Percentiles rank a stretch among this genome's conserved stretches.
Conservation (phyloP, 1,284 basidiomycete species). For the Puccinia brachypodii region DNA sequence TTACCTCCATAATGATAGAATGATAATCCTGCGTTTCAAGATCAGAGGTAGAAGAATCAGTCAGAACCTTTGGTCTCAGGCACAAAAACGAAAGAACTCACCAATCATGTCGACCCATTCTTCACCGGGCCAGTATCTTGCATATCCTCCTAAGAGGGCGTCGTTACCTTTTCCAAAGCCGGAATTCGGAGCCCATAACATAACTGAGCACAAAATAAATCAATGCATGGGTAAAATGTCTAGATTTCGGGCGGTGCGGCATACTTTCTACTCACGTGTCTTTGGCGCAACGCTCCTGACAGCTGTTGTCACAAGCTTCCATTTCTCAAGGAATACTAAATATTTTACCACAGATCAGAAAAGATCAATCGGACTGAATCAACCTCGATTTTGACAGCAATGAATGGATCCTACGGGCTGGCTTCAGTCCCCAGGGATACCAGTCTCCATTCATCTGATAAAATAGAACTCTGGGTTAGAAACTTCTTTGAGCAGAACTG, state of each 20-base stretch:
- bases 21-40: conserved; percentile 2
- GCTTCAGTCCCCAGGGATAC: conserved; percentile 43
- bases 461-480: not conserved
- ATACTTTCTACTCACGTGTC: conserved; percentile 16
- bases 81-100: not conserved
- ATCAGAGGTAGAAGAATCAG: no score
- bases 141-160: conserved; percentile 34
- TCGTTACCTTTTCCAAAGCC: conserved; percentile 18
- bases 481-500: not conserved
- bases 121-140: conserved; percentile 34
- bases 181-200: conserved; percentile 43
- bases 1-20: conserved; percentile 48
- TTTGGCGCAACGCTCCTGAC: conserved; percentile 7
- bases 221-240: not conserved
- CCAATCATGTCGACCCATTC: conserved; percentile 34
- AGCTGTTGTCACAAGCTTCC: conserved; percentile 12
- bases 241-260: not conserved
- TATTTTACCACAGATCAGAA: not conserved
- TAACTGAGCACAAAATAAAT: conserved; percentile 13
- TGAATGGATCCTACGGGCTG: conserved; percentile 21
- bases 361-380: not conserved
- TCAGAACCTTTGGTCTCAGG: no score
- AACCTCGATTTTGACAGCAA: not conserved
- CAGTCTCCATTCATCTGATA: conserved; percentile 48
- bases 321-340: conserved; percentile 43